phyloP scores from a whole-genome alignment of 1,284 basidiomycete genomes.

The Cutaneotrichosporon dermatis region DNA sequence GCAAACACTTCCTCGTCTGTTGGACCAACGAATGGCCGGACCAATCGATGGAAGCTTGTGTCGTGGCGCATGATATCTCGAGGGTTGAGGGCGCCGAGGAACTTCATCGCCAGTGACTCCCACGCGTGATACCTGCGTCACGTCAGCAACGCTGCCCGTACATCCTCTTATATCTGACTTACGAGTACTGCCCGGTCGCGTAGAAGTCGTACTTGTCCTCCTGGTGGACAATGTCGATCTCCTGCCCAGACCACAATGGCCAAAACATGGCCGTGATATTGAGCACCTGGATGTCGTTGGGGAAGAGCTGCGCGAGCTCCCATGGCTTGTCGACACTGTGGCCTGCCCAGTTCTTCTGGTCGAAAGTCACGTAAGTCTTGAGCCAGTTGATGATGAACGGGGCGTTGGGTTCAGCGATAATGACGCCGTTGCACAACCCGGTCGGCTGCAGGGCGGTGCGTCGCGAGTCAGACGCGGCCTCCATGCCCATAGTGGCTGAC shows the following conservation, averaged over 20 bases:
- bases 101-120: constrained; percentile 49
- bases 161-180: constrained; percentile 12
- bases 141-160: background rate
- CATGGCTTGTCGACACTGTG: constrained; percentile 49
- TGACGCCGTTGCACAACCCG: constrained; percentile 52
- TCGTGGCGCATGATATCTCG: constrained; percentile 34
- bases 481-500: constrained; percentile 51
- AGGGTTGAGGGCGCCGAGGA: constrained; percentile 40
- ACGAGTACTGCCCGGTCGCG: constrained; percentile 45
- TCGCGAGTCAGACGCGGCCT: constrained; percentile 43
- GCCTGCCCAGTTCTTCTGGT: constrained; percentile 46
- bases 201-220: constrained; percentile 40
- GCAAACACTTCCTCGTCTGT: background rate
- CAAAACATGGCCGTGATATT: constrained; percentile 52
- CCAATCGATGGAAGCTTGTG: constrained; percentile 47
- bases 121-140: constrained; percentile 47
- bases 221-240: constrained; percentile 43
- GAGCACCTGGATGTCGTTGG: constrained; percentile 51
- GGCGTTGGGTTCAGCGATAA: constrained; percentile 47
- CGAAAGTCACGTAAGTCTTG: constrained; percentile 48
- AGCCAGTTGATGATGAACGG: constrained; percentile 51
- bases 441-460: constrained; percentile 38
- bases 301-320: constrained; percentile 48
- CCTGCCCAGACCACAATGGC: constrained; percentile 50
- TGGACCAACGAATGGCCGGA: constrained; percentile 25